Evolutionary conservation across 23 red algal genomes (phyloP), one percentile per base, ranked within the genome.

Genomic region (Agarophyton chilense): DNA sequence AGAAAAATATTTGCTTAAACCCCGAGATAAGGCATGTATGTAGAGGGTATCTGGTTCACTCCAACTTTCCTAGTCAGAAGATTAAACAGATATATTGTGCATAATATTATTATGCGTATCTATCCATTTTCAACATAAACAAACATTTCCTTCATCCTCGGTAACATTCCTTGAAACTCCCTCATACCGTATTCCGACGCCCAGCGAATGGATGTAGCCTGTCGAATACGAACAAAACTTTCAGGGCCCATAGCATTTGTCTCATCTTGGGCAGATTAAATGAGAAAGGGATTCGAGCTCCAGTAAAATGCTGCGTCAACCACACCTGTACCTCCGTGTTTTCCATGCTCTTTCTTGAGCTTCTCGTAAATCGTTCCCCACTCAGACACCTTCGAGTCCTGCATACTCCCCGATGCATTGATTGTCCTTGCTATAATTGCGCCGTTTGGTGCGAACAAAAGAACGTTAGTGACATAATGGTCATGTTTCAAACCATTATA

Each of bases 401-500:
- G 55, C 52, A 63, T 60, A 39, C 54, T 26, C 7, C 5, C 50
- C 17, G 79, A 51, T 42, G 79, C 79, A 41, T 62, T 83, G 35
- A 32, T 43, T 17, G 57, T 54, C 5, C 16, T 17, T 43, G 52
- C 0, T 1, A 83, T 63, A 0, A 61, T n/a, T 28, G 60, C n/a
- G 32, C 28, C 8, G 18, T n/a, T 16, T 19, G 52, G 53, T 16
- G 35, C 2, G 61, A 83, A 83, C 0, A 83, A 12, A 83, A 63
- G 36, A 17, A 66, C 0, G 22, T 83, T n/a, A n/a, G n/a, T n/a
- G 0, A 26, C 28, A 35, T 83, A 63, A 12, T 83, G 57, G 42
- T 63, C 79, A 33, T 83, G 79, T 14, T 61, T n/a, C 79, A 0
- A 63, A 19, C 52, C 35, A 50, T 72, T 86, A 28, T 86, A 73